Evolutionary conservation across 2,329 filamentous ascomycete genomes (phyloP).

Genomic region (Aspergillus vadensis): DNA sequence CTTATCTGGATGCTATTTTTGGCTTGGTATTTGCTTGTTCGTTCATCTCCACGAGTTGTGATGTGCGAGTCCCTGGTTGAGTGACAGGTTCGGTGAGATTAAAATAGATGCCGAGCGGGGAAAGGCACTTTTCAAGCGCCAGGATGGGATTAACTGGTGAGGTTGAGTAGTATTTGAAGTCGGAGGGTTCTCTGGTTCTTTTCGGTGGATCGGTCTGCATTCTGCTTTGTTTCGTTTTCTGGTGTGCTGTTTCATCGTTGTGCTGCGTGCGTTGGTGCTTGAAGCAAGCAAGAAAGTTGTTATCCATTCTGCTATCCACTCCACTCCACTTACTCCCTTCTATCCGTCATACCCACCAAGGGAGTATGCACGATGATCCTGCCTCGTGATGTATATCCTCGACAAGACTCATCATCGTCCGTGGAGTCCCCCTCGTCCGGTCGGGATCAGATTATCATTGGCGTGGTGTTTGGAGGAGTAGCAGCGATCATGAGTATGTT

Average conservation of each 20-base stretch:
- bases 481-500: slow-evolving; percentile 29
- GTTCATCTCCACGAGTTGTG: not conserved
- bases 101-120: slow-evolving; percentile 1
- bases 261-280: not conserved
- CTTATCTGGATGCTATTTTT: not conserved
- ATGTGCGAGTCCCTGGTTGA: not conserved
- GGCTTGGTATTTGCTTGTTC: not conserved
- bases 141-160: not conserved
- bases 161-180: not conserved
- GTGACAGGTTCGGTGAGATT: slow-evolving; percentile 1
- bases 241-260: not conserved
- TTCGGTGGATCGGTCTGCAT: not conserved
- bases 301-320: not conserved
- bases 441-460: slow-evolving; percentile 28
- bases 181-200: not conserved
- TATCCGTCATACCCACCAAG: not conserved
- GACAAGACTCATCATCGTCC: not conserved
- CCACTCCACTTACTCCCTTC: not conserved
- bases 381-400: not conserved
- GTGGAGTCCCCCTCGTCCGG: not conserved
- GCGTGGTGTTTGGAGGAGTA: slow-evolving; percentile 32
- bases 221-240: not conserved
- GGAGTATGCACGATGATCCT: not conserved
- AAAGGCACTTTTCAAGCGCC: not conserved
- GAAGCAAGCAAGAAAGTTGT: not conserved